Evolutionary conservation across 345 rosid species (phyloP).

Genomic region (Ricinus communis): DNA sequence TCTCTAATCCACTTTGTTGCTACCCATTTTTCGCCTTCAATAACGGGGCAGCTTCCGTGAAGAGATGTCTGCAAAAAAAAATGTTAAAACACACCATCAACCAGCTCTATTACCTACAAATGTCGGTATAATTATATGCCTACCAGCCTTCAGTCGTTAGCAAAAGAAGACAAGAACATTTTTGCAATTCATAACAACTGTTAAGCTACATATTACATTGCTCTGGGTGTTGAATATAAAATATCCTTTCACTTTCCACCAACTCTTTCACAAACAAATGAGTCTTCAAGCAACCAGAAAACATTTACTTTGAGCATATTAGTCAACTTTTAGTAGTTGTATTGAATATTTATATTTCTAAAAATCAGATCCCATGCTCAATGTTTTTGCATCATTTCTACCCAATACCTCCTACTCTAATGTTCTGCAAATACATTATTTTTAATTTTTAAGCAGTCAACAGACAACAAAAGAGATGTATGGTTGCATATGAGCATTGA

Average conservation of each 20-base stretch:
- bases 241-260: no score
- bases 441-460: not conserved
- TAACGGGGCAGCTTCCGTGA: slow-evolving; percentile 37
- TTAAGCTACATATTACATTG: no score
- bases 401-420: not conserved
- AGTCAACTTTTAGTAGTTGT: not conserved
- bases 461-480: not conserved
- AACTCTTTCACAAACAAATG: no score
- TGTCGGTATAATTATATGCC: no score
- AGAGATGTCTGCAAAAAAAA: slow-evolving; percentile 28
- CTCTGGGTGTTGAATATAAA: no score
- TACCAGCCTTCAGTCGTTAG: no score
- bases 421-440: not conserved
- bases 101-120: no score
- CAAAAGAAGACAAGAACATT: no score
- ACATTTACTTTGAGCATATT: not conserved
- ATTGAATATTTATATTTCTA: not conserved
- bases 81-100: no score
- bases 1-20: slow-evolving; percentile 40
- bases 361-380: not conserved
- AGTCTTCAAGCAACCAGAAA: not conserved
- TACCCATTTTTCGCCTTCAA: slow-evolving; percentile 35
- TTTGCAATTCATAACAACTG: no score
- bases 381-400: not conserved
- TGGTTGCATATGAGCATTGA: no score